These are phyloP conservation scores for Perilla frutescens DNA, from an alignment of 257 asterid genomes.

Conservation along the genomic window DNA sequence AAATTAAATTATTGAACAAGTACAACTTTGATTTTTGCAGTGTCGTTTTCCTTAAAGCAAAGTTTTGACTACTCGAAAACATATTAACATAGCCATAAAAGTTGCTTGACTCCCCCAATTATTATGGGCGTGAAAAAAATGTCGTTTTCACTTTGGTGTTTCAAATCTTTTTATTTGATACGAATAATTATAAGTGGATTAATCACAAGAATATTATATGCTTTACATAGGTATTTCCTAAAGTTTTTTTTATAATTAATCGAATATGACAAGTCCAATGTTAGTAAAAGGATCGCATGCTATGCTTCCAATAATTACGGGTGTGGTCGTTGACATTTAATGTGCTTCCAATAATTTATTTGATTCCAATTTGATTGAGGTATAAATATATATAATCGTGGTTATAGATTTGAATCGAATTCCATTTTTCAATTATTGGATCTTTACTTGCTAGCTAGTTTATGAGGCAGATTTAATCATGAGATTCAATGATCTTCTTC, in stretches of 20 bases:
- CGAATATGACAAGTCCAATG: constrained; percentile 1
- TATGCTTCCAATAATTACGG: constrained; percentile 32
- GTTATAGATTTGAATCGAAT: not conserved
- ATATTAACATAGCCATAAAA: constrained; percentile 13
- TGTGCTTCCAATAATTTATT: not conserved
- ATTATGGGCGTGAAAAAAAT: constrained; percentile 44
- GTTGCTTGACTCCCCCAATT: constrained; percentile 38
- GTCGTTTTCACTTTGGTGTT: constrained; percentile 20
- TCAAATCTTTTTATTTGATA: constrained; percentile 4
- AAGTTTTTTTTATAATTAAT: not conserved
- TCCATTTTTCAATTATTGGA: no score
- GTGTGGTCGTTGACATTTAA: constrained; percentile 3
- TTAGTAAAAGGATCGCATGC: constrained; percentile 23
- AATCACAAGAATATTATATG: constrained; percentile 24
- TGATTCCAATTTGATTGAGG: not conserved
- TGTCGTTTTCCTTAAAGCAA: constrained; percentile 32
- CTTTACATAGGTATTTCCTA: constrained; percentile 4
- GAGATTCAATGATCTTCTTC: no score
- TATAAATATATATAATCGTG: not conserved
- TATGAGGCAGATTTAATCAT: no score
- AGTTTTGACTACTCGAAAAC: constrained; percentile 39
- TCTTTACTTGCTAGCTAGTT: no score
- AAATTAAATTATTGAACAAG: constrained; percentile 37
- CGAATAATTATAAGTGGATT: constrained; percentile 32
- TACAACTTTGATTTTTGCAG: constrained; percentile 32